phyloP scores from a whole-genome alignment of 78 protist species.

The Mastigamoeba balamuthi region DNA sequence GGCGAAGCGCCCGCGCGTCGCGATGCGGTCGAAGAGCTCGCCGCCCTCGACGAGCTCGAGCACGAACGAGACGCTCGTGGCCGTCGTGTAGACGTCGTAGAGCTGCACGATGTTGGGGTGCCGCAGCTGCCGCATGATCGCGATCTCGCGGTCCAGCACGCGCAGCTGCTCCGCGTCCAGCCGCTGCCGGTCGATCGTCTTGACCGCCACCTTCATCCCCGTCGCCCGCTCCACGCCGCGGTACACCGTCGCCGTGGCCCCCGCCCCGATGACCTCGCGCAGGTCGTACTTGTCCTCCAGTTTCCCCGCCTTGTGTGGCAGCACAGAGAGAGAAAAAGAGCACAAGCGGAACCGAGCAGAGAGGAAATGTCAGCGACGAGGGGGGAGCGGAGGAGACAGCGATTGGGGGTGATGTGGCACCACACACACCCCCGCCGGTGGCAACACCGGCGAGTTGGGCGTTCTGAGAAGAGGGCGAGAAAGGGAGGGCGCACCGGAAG shows the following conservation, averaged over 20 bases:
- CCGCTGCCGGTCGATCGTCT: conserved; percentile 27
- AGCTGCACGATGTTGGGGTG: conserved; percentile 33
- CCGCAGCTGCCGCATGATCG: conserved; percentile 4
- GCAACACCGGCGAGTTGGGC: no score
- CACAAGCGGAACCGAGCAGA: no score
- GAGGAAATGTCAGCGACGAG: no score
- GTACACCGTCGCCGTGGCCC: conserved; percentile 44
- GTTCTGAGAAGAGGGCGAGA: no score
- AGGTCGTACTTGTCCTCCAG: conserved; percentile 25
- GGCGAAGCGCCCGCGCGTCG: conserved; percentile 59
- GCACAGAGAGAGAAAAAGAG: no score
- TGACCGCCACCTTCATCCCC: conserved; percentile 32
- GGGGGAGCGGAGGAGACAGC: no score
- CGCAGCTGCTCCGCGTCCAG: conserved; percentile 19
- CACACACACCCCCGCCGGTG: no score
- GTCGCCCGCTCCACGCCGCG: conserved; percentile 27
- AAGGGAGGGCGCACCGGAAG: no score
- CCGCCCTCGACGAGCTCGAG: conserved; percentile 71
- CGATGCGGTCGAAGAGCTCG: conserved; percentile 78
- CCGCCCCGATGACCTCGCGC: conserved; percentile 29
- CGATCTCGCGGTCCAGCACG: conserved; percentile 46
- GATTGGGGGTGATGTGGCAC: no score
- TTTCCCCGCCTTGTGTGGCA: conserved; percentile 34
- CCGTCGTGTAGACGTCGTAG: conserved; percentile 41
- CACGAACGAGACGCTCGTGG: conserved; percentile 23